Evolutionary conservation across 495 filamentous ascomycete species (phyloP).

Genomic region (Neurospora tetraspora): DNA sequence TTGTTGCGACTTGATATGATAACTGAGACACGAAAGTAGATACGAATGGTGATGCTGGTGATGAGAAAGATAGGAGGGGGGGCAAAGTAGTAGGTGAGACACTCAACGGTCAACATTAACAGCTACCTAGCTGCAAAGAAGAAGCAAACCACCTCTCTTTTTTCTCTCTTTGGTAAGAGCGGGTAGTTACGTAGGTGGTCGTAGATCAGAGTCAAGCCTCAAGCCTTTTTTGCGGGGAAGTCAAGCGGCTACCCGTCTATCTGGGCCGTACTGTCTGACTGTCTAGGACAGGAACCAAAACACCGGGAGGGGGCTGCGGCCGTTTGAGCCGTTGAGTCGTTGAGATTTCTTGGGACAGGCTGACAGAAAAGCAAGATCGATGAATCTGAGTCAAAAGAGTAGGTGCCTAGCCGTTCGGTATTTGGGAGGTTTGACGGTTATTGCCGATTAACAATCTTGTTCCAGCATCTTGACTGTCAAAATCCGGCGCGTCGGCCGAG

Average conservation of each 20-base stretch:
- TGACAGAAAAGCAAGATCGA: neutral
- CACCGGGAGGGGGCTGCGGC: neutral
- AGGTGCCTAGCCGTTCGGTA: neutral
- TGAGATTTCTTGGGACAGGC: neutral
- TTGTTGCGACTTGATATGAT: neutral
- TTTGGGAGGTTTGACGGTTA: neutral
- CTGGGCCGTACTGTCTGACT: neutral
- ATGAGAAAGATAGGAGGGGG: neutral
- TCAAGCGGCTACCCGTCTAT: neutral
- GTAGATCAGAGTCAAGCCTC: neutral
- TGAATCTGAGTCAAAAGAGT: neutral
- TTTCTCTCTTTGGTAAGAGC: neutral
- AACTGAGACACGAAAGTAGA: neutral
- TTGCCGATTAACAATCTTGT: neutral
- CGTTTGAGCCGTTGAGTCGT: neutral
- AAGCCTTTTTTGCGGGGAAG: neutral
- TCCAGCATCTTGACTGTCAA: neutral
- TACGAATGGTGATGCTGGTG: neutral
- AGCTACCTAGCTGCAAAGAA: neutral
- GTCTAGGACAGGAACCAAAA: neutral
- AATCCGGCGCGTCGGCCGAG: neutral
- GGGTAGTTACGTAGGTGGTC: neutral
- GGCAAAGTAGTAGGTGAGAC: neutral
- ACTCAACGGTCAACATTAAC: neutral
- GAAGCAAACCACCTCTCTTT: neutral